Evolutionary conservation across 2,329 filamentous ascomycete species (phyloP).

Genomic region (Penicillium sp.): DNA sequence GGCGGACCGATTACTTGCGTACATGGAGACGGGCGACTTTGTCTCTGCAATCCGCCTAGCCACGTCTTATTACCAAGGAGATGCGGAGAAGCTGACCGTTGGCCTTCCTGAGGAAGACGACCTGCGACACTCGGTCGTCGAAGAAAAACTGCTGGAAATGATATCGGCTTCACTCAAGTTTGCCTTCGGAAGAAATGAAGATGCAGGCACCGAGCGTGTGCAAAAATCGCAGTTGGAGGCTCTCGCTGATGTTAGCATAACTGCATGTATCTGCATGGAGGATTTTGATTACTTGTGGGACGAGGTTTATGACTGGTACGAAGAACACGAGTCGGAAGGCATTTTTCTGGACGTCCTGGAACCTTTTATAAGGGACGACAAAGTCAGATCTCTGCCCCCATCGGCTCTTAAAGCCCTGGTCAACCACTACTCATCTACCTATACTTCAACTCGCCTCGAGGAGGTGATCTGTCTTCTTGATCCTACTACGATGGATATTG

Average conservation of each 20-base stretch:
- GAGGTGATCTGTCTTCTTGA: conserved; percentile 94
- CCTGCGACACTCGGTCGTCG: conserved; percentile 74
- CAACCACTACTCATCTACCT: conserved; percentile 70
- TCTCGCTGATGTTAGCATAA: conserved; percentile 77
- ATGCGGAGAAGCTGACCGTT: conserved; percentile 90
- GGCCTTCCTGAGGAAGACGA: conserved; percentile 80
- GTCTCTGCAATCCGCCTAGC: conserved; percentile 86
- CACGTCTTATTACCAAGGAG: conserved; percentile 85
- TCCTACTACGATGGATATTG: conserved; percentile 84
- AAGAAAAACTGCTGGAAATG: conserved; percentile 86
- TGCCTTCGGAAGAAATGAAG: conserved; percentile 65
- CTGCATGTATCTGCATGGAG: conserved; percentile 72
- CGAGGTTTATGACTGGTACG: conserved; percentile 84
- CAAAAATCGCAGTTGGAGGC: conserved; percentile 65
- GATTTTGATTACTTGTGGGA: conserved; percentile 85
- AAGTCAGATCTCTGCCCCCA: conserved; percentile 72
- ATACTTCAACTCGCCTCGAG: conserved; percentile 74
- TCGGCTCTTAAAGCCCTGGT: conserved; percentile 82
- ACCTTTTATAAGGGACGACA: conserved; percentile 76
- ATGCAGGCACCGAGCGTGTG: conserved; percentile 47
- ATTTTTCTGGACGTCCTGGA: conserved; percentile 87
- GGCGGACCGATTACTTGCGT: conserved; percentile 85
- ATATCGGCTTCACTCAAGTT: conserved; percentile 89
- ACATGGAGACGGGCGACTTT: conserved; percentile 97
- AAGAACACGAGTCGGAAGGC: conserved; percentile 67